These are phyloP conservation scores for Mariannaea sp. DNA, from an alignment of 2,329 filamentous ascomycete genomes.

Conservation along the genomic window DNA sequence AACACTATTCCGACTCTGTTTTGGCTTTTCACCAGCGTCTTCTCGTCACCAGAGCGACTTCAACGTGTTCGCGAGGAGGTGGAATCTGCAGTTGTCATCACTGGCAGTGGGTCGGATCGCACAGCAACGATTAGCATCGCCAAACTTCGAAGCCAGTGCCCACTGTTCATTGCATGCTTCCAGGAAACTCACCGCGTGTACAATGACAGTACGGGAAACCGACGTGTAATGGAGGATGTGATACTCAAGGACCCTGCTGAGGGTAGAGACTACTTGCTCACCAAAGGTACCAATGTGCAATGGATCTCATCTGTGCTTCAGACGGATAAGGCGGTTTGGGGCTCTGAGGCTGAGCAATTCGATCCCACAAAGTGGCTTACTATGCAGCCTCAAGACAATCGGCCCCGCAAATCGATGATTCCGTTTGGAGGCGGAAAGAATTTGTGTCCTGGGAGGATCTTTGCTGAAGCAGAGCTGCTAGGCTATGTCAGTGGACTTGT, in stretches of 20 bases:
- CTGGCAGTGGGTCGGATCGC: background rate
- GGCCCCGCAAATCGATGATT: conserved; percentile 6
- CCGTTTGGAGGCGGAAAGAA: conserved; percentile 20
- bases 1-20: conserved; percentile 17
- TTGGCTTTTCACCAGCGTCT: conserved; percentile 16
- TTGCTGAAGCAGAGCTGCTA: conserved; percentile 11
- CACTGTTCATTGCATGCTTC: conserved; percentile 7
- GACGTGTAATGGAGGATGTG: conserved; percentile 7
- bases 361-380: conserved; percentile 4
- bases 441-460: conserved; percentile 14
- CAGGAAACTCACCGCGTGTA: conserved; percentile 10
- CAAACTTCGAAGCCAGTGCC: conserved; percentile 6
- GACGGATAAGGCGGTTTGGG: conserved; percentile 7
- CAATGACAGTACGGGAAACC: conserved; percentile 3
- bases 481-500: conserved; percentile 8
- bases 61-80: conserved; percentile 5
- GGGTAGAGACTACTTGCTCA: conserved; percentile 14
- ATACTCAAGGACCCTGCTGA: conserved; percentile 5
- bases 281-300: conserved; percentile 13
- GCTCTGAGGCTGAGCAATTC: background rate
- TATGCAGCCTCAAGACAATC: conserved; percentile 1
- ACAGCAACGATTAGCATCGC: conserved; percentile 2
- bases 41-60: conserved; percentile 3
- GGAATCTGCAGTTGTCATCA: background rate
- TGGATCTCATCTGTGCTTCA: conserved; percentile 11